These are phyloP conservation scores for Ceratocystis albifundus DNA, from an alignment of 2,329 filamentous ascomycete genomes.

Conservation along the genomic window DNA sequence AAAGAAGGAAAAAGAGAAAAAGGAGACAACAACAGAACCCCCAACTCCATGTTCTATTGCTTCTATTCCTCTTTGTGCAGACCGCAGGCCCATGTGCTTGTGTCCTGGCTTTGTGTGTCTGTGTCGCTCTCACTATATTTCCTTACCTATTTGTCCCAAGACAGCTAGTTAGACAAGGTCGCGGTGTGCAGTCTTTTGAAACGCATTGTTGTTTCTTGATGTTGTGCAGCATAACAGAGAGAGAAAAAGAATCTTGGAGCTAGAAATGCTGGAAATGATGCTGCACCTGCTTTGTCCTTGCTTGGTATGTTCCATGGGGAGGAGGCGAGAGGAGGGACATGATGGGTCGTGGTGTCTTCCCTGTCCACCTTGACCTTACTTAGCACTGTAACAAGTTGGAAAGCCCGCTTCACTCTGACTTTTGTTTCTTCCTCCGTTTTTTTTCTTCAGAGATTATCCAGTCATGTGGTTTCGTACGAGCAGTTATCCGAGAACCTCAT, in stretches of 20 bases:
- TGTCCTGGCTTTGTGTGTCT: background rate
- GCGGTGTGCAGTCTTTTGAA: slow-evolving; percentile 5
- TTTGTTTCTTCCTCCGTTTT: background rate
- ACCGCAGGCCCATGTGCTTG: background rate
- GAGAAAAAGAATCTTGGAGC: background rate
- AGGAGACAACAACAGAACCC: slow-evolving; percentile 1
- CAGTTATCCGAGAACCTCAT: background rate
- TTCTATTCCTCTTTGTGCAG: slow-evolving; percentile 5
- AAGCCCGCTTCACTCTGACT: background rate
- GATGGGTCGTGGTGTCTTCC: background rate
- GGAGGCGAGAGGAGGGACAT: background rate
- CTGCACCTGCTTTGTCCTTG: background rate
- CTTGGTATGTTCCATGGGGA: too few species aligned
- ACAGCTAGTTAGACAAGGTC: slow-evolving; percentile 4
- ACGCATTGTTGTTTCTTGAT: background rate
- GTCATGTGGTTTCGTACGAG: background rate
- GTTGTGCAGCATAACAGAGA: background rate
- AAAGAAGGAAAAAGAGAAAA: background rate
- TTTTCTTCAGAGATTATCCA: background rate
- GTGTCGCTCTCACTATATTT: background rate
- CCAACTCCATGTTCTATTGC: background rate
- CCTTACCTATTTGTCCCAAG: background rate
- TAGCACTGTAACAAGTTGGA: background rate
- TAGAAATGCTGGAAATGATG: background rate
- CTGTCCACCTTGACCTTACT: background rate